Base-by-base conservation (phyloP, 305 asterid species). In the Petunia hybrid region DNA sequence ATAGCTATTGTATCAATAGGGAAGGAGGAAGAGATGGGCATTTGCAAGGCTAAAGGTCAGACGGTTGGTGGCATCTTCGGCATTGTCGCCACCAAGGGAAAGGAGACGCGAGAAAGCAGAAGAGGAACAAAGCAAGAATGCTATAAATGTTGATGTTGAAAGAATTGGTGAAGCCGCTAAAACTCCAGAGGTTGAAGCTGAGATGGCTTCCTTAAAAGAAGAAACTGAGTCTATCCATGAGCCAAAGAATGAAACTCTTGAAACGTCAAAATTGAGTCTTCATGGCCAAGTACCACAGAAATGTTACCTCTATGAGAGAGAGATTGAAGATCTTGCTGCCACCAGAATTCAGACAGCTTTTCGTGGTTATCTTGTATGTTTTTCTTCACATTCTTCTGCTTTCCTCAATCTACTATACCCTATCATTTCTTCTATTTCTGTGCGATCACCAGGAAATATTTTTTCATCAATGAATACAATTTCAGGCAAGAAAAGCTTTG, bases 401-500 rank as follows among this genome's bases (percentile, higher is more conserved):
- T 43, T 16, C 8, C 57, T 69, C 76, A 31, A 22, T 22, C 60
- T 55, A 55, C 60, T 55, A 55, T 7, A 48, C 9, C 56, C 2
- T 13, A 12, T 5, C 57, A 4, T 53, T 10, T 53, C 57, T 3
- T 53, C 57, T 10, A 5, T 3, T 2, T 12, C 42, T 70, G 10
- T 70, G 22, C 60, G 46, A 9, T 70, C 59, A 70, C 42, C 45
- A 46, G 22, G 42, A 46, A 31, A 70, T 48, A 1, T 71, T 2
- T 43, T 57, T 40, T 70, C 42, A 71, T 31, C 12, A 6, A 5
- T 71, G 43, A 71, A 40, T 73, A 48, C 3, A 45, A 38, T 80
- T 83, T 76, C 88, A 93, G 98, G 99, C 95, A 80, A 89, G 95
- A 85, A 95, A 92, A 86, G 99, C 99, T 66, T 83, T 95, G 53